Evolutionary conservation across 2,329 filamentous ascomycete genomes (phyloP).

Genomic region (Neodidymelliopsis sp.): DNA sequence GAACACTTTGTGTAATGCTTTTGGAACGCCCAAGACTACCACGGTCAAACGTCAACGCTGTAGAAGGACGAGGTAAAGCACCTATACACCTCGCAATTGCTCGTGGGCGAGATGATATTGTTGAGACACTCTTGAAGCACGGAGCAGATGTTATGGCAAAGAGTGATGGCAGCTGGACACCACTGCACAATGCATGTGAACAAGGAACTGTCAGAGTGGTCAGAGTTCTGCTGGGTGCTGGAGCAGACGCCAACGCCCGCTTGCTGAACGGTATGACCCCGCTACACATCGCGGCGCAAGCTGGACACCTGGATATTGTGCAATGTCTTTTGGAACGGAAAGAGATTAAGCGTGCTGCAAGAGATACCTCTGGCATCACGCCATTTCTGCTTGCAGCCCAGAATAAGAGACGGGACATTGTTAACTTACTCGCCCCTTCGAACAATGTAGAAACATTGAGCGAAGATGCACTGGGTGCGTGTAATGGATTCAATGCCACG

Average conservation of each 20-base stretch:
- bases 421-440: conserved; percentile 52
- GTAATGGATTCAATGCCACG: conserved; percentile 49
- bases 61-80: conserved; percentile 47
- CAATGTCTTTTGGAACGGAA: conserved; percentile 45
- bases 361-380: conserved; percentile 55
- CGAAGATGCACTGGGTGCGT: conserved; percentile 44
- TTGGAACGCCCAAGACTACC: conserved; percentile 43
- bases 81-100: conserved; percentile 45
- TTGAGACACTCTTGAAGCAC: conserved; percentile 41
- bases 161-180: conserved; percentile 46
- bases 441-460: conserved; percentile 49
- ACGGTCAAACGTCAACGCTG: conserved; percentile 44
- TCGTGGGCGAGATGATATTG: conserved; percentile 47
- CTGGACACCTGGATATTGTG: conserved; percentile 48
- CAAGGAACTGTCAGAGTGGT: conserved; percentile 44
- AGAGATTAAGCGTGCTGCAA: conserved; percentile 47
- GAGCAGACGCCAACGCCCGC: conserved; percentile 45
- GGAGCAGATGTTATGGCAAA: conserved; percentile 43
- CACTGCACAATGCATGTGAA: conserved; percentile 47
- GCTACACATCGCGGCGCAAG: conserved; percentile 48
- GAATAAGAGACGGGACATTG: conserved; percentile 51
- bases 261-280: conserved; percentile 47
- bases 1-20: conserved; percentile 58
- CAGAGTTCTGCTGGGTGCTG: conserved; percentile 36
- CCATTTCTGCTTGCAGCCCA: conserved; percentile 54